These are phyloP conservation scores for Tetradesmus obliquus DNA, from an alignment of 139 green algal genomes.

Conservation along the genomic window DNA sequence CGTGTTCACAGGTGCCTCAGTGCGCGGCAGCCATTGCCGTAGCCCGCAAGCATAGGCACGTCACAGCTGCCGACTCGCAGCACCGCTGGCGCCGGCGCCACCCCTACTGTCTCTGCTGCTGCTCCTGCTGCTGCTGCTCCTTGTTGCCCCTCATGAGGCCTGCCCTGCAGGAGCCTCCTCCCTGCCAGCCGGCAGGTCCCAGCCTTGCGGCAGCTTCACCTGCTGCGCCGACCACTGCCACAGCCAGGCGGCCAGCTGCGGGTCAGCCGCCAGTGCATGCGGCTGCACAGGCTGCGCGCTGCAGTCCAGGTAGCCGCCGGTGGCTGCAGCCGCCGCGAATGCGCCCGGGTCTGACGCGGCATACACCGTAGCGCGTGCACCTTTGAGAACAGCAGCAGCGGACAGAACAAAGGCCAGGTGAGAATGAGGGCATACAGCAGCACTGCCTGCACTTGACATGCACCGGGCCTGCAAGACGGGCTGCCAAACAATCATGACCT, in stretches of 20 bases:
- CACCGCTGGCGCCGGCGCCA: too few relatives aligned
- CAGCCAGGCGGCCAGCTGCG: conserved; percentile 63
- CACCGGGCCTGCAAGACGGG: not conserved
- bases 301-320: conserved; percentile 70
- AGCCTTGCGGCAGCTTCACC: conserved; percentile 48
- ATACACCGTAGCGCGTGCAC: conserved; percentile 63
- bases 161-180: not conserved
- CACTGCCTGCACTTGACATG: not conserved
- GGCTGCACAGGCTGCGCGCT: conserved; percentile 59
- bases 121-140: too few relatives aligned
- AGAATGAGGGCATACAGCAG: not conserved
- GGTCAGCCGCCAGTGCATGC: conserved; percentile 50
- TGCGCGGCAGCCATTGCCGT: too few relatives aligned
- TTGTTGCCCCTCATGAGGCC: too few relatives aligned
- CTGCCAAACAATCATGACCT: not conserved
- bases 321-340: conserved; percentile 29
- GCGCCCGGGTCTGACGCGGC: conserved; percentile 59
- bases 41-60: too few relatives aligned
- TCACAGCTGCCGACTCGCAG: too few relatives aligned
- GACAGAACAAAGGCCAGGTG: not conserved
- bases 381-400: too few relatives aligned
- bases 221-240: conserved; percentile 73
- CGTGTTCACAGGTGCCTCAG: too few relatives aligned
- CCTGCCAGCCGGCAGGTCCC: conserved; percentile 22
- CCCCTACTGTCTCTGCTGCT: too few relatives aligned